These are phyloP conservation scores for Ogataea hybrid DNA, from an alignment of 1,139 yeast genomes.

Conservation along the genomic window DNA sequence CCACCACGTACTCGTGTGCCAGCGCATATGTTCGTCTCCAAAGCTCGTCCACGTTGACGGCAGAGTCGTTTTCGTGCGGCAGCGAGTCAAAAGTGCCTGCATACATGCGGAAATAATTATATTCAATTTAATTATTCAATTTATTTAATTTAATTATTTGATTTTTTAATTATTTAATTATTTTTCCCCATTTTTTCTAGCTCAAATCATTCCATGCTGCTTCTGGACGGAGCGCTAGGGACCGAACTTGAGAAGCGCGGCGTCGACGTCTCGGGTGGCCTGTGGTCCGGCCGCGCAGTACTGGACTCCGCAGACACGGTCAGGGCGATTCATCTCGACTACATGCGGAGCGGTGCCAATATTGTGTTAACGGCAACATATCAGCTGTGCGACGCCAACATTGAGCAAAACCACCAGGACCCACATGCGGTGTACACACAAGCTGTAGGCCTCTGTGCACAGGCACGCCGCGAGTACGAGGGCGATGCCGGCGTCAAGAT, in stretches of 20 bases:
- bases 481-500: conserved; percentile 33
- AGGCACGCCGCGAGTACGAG: conserved; percentile 23
- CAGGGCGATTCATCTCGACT: conserved; percentile 48
- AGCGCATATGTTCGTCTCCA: conserved; percentile 2
- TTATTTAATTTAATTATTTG: too few relatives aligned
- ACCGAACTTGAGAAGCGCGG: conserved; percentile 31
- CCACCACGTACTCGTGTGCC: conserved; percentile 6
- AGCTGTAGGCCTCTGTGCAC: conserved; percentile 33
- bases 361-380: conserved; percentile 59
- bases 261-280: conserved; percentile 34
- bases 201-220: conserved; percentile 6
- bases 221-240: conserved; percentile 32
- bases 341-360: conserved; percentile 54
- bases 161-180: too few relatives aligned
- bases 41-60: conserved; percentile 11
- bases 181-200: background rate
- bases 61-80: conserved; percentile 9
- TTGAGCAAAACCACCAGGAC: conserved; percentile 34
- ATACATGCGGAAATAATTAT: too few relatives aligned
- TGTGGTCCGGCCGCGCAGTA: conserved; percentile 65
- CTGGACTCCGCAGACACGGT: conserved; percentile 46
- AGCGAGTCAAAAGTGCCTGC: conserved; percentile 3
- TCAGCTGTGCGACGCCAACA: conserved; percentile 51
- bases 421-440: conserved; percentile 21
- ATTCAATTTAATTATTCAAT: too few relatives aligned